Base-by-base conservation (phyloP, 73 alveolate species). In the Tetrahymena elliotti region DNA sequence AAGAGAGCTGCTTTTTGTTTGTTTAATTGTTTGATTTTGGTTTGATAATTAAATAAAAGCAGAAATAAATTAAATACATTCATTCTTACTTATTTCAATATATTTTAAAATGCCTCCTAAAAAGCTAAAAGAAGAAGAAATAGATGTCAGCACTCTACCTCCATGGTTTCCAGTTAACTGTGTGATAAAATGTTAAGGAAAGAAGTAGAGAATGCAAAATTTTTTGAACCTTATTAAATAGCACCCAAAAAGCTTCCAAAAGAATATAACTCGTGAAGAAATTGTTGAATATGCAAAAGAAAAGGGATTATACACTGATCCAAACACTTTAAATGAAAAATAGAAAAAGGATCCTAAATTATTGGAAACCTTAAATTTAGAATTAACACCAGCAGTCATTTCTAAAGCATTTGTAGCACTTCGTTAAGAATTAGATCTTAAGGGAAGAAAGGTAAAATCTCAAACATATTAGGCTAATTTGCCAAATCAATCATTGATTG, bases 301-400 rank as follows among this genome's bases (percentile, higher is more conserved):
- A 68, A 94, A 92, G 24, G 53, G 93, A 6, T 35, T 94, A 36
- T 94, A 94, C 83, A 94, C 93, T 33, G 96, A 94, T 47, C 96
- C 96, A 3, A 38, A 84, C 38, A 33, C 83, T 31, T 84, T 94
- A 33, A 94, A 93, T 35, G 96, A 94, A 52, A 94, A 94, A 53
- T 34, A 94, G 93, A 94, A 94, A 92, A 94, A 94, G 96, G 96
- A 94, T 94, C 83, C 96, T 22, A 94, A 94, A 92, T 94, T 94
- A 35, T 52, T 94, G 93, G 95, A 94, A 41, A 94, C 93, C 38
- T 88, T 94, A 88, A 84, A 94, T 34, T 84, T 94, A 10, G 96
- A 94, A 94, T 36, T 94, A 31, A 94, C 96, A 39, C 92, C 95
- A 8, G 68, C 37, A 4, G 95, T 94, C 33, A 94, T 94, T 94